Percentiles rank a stretch among this genome's conserved stretches.
Conservation (phyloP, 176 grass and related monocot genomes). For the Zea luxurians region DNA sequence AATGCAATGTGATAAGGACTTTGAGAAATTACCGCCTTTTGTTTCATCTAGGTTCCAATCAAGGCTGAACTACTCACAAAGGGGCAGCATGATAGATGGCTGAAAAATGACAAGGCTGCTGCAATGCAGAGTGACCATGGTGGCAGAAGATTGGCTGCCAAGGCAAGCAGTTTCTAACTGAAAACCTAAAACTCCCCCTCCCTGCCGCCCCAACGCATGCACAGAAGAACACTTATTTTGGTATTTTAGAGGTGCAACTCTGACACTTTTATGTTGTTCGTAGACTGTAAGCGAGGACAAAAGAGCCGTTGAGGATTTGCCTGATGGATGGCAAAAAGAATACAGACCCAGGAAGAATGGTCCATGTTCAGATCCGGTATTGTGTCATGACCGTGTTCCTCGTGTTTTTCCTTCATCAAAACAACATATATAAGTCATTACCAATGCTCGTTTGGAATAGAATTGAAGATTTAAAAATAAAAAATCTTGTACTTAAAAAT, state of each 20-base stretch:
- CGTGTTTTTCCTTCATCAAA: slow-evolving; percentile 9
- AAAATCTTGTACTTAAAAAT: neutral
- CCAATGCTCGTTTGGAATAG: neutral
- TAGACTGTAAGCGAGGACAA: slow-evolving; percentile 40
- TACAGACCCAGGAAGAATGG: slow-evolving; percentile 43
- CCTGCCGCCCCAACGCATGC: neutral
- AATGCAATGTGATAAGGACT: neutral
- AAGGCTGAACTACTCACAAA: slow-evolving; percentile 20
- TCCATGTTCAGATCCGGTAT: slow-evolving; percentile 47
- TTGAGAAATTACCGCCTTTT: neutral
- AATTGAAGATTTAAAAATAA: neutral
- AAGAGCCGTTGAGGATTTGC: slow-evolving; percentile 30
- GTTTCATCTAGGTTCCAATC: slow-evolving; percentile 37
- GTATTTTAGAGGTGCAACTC: neutral
- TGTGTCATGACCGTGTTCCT: neutral
- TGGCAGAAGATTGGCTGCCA: neutral
- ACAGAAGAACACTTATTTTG: neutral
- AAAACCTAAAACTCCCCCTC: neutral
- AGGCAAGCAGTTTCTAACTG: neutral
- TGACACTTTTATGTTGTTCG: slow-evolving; percentile 16
- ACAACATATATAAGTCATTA: slow-evolving; percentile 10
- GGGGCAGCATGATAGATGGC: slow-evolving; percentile 39
- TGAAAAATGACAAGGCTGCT: slow-evolving; percentile 14
- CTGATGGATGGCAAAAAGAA: slow-evolving; percentile 58
- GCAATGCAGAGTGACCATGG: neutral